Percentiles rank a stretch among this genome's conserved stretches.
These are phyloP conservation scores for Entomortierella chlamydospora DNA, from an alignment of 192 early-diverging fungal genomes.

Conservation along the genomic window DNA sequence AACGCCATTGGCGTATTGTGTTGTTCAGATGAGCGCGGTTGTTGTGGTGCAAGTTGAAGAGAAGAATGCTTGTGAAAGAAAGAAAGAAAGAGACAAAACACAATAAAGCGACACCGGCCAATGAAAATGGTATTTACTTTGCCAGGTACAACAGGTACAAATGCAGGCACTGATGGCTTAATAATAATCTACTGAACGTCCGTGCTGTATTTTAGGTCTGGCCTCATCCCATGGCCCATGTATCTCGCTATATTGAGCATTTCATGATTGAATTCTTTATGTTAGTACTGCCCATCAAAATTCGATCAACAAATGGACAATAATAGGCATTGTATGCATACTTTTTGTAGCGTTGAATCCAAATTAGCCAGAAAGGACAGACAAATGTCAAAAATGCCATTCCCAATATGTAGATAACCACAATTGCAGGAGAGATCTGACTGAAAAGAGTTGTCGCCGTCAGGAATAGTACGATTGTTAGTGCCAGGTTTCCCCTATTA, in stretches of 20 bases:
- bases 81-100: no score
- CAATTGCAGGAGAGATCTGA: conserved; percentile 75
- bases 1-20: neutral
- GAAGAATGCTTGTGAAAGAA: no score
- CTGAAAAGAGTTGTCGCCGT: conserved; percentile 72
- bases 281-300: no score
- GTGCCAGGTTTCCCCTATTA: conserved; percentile 58
- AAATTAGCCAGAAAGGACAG: conserved; percentile 92
- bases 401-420: conserved; percentile 73
- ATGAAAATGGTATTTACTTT: no score
- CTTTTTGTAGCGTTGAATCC: conserved; percentile 97
- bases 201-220: conserved; percentile 73
- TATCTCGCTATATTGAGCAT: conserved; percentile 75
- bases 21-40: no score
- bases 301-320: no score
- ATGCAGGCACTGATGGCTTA: neutral
- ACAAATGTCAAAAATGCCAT: conserved; percentile 86
- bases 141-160: no score
- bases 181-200: conserved; percentile 45
- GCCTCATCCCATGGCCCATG: conserved; percentile 99
- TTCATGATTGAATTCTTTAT: conserved; percentile 16
- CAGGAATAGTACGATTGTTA: conserved; percentile 71
- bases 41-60: no score
- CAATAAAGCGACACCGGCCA: no score
- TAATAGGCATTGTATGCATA: conserved; percentile 41